Conservation (phyloP, 2,329 filamentous ascomycete species). For the Venturia asperata region DNA sequence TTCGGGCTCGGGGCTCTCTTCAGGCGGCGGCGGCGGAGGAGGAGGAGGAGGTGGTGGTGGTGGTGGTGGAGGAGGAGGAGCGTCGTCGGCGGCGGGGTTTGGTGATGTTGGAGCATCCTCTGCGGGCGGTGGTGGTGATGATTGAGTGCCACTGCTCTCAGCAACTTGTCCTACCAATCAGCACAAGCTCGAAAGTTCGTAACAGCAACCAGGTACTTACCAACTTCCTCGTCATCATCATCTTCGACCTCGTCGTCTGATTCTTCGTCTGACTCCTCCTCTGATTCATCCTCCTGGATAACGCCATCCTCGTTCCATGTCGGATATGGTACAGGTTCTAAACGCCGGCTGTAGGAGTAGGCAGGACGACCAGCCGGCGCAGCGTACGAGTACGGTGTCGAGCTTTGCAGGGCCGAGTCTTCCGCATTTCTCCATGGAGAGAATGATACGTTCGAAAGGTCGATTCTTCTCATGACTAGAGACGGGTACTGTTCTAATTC, state of each 20-base stretch:
- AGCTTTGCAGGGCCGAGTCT: conserved; percentile 4
- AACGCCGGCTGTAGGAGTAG: conserved; percentile 1
- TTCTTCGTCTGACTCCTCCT: conserved; percentile 11
- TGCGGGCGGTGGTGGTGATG: neutral
- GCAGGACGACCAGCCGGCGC: neutral
- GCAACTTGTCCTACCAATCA: conserved; percentile 1
- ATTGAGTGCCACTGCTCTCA: conserved; percentile 14
- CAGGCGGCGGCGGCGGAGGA: conserved; percentile 5
- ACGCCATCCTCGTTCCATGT: neutral
- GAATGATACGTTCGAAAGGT: conserved; percentile 10
- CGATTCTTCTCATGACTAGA: conserved; percentile 12
- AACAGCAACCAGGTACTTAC: neutral
- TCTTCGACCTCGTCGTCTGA: conserved; percentile 11
- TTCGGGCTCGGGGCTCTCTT: neutral
- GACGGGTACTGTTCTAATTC: neutral
- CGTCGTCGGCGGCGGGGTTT: neutral
- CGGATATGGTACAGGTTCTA: conserved; percentile 1
- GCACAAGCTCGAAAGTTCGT: neutral
- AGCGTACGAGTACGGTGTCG: neutral
- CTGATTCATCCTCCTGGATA: conserved; percentile 2
- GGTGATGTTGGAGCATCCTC: no score
- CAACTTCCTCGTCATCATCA: conserved; percentile 15
- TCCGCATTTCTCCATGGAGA: conserved; percentile 12
- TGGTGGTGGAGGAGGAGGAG: conserved; percentile 7
- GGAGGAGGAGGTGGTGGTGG: conserved; percentile 3